Base-by-base conservation (phyloP, 306 rosid species). In the Prunus dulcis region DNA sequence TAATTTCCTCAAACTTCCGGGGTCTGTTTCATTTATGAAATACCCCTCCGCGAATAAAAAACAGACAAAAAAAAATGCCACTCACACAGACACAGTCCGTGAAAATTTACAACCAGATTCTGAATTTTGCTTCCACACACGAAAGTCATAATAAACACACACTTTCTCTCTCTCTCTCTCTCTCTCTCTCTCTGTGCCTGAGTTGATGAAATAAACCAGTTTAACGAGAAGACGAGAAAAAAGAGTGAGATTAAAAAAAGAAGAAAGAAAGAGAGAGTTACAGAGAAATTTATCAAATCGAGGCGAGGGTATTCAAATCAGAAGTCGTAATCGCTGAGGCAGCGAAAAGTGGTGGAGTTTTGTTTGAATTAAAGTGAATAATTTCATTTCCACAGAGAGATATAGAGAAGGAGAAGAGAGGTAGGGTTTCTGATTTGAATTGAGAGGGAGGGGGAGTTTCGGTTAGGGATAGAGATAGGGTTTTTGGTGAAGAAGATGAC, bases 401-500 rank as follows among this genome's bases (percentile, higher is more conserved):
- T 20, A 53, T 67, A 28, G 22, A 56, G 64, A 13, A 28, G 51
- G 4, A 45, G 27, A 53, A 14, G 52, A 3, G 47, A 74, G 83
- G 30, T 79, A 70, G 78, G 75, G 72, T 75, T 46, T 75, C 34
- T 64, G 64, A 14, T 75, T 47, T 55, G 45, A 25, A 32, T 55
- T 10, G 22, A 11, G 28, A 30, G 11, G 43, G 77, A n/a, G 49
- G 41, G 20, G 17, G 75, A 51, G 50, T 65, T 68, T 65, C 74
- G 76, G 74, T 74, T 67, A 11, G 71, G 67, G 71, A 20, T 2
- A 34, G 2, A 34, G 8, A 45, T 76, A 22, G 46, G 14, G 67
- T 67, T 77, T 72, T 70, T 74, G 53, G 78, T 34, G 85, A 80
- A 70, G 80, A 76, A 73, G 86, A 92, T 88, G 98, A 79, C 89